These are phyloP conservation scores for Royoungia palumana DNA, from an alignment of 768 basidiomycete genomes.

Conservation along the genomic window DNA sequence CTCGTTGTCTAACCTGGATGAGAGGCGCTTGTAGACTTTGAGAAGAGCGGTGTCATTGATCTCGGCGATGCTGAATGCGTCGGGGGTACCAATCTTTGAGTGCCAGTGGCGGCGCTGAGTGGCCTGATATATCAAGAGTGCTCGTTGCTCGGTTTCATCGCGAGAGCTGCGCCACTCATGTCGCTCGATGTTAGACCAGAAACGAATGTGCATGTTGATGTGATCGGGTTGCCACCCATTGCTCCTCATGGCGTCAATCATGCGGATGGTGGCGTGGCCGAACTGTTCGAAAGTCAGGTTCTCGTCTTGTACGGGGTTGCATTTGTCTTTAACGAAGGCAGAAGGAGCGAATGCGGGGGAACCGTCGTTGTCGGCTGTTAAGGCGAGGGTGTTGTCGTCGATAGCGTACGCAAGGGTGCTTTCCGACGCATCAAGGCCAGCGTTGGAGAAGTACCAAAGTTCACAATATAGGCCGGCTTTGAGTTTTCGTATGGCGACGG, in stretches of 20 bases:
- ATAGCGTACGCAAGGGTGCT: background rate
- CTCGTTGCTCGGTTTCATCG: constrained; percentile 2
- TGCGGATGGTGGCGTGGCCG: constrained; percentile 2
- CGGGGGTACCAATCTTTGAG: too few relatives aligned
- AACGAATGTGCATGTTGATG: background rate
- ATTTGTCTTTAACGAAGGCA: background rate
- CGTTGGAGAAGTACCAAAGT: constrained; percentile 17
- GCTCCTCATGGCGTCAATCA: constrained; percentile 7
- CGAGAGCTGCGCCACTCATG: constrained; percentile 5
- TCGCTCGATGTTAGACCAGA: constrained; percentile 7
- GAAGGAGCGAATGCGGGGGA: background rate
- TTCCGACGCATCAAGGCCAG: constrained; percentile 5
- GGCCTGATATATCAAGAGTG: constrained; percentile 18
- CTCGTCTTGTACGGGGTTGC: background rate
- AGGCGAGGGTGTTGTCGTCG: background rate
- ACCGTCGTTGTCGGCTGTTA: background rate
- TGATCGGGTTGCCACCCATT: constrained; percentile 4
- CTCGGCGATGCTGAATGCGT: too few relatives aligned
- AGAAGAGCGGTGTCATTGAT: too few relatives aligned
- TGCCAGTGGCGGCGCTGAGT: too few relatives aligned
- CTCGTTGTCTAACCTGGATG: too few relatives aligned
- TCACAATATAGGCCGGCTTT: background rate
- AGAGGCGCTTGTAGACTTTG: too few relatives aligned
- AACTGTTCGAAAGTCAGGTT: constrained; percentile 14
- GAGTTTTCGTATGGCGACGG: background rate